Conservation (phyloP, 163 green algal genomes). For the Scenedesmus sp. region DNA sequence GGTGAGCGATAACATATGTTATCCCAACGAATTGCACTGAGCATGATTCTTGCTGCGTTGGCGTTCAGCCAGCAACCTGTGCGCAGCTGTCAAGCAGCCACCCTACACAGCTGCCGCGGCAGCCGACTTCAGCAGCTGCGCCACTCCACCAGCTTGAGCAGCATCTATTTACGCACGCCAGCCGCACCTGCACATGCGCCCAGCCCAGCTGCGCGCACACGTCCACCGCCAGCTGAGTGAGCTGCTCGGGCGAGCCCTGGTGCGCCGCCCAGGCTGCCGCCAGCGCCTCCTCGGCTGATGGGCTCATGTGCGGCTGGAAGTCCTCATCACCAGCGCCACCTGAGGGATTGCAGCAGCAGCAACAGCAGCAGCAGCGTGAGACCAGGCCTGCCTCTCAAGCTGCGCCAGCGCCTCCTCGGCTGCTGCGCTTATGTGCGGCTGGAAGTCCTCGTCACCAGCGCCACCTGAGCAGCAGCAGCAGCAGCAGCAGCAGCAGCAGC, state of each 20-base stretch:
- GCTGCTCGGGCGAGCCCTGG: neutral
- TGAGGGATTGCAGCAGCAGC: neutral
- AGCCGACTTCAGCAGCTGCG: neutral
- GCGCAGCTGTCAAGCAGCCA: too few relatives aligned
- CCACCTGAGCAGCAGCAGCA: neutral
- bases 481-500: neutral
- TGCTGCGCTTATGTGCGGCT: neutral
- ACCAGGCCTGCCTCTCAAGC: conserved; percentile 1
- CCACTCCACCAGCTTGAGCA: too few relatives aligned
- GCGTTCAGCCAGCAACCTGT: neutral
- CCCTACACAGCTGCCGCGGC: neutral
- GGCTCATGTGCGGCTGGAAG: conserved; percentile 25
- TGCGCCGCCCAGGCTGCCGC: conserved; percentile 8
- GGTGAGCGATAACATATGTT: too few relatives aligned
- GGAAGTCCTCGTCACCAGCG: conserved; percentile 38
- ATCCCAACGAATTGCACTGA: neutral
- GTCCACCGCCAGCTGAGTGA: neutral
- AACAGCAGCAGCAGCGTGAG: neutral
- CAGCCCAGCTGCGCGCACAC: conserved; percentile 13
- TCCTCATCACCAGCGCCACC: conserved; percentile 21
- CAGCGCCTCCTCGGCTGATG: conserved; percentile 15
- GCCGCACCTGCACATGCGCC: neutral
- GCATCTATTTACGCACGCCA: neutral
- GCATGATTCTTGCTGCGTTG: neutral
- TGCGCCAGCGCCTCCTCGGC: conserved; percentile 17